phyloP scores from a whole-genome alignment of 225 moss, liverwort and hornwort species.

The Takakia lepidozioides region DNA sequence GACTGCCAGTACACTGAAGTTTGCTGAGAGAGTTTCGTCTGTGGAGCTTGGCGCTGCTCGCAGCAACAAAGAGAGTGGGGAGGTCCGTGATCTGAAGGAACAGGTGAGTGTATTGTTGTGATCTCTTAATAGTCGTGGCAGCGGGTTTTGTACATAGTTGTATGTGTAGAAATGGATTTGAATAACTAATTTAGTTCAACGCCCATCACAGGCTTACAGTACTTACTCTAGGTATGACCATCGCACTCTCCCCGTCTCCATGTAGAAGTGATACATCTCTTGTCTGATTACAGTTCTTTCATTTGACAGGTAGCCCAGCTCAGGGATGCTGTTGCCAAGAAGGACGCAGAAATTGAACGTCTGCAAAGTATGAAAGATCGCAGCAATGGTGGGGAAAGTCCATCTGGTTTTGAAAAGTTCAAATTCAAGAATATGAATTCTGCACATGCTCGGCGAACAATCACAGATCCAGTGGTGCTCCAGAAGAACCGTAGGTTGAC shows the following conservation, averaged over 20 bases:
- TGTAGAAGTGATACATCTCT: too few relatives aligned
- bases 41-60: constrained; percentile 90
- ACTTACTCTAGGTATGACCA: too few relatives aligned
- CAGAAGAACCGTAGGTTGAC: constrained; percentile 25
- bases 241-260: too few relatives aligned
- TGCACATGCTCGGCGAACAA: constrained; percentile 22
- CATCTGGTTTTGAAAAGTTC: constrained; percentile 26
- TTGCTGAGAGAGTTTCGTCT: constrained; percentile 87
- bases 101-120: too few relatives aligned
- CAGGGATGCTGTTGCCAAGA: constrained; percentile 32
- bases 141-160: too few relatives aligned
- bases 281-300: too few relatives aligned
- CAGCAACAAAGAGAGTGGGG: constrained; percentile 84
- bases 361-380: constrained; percentile 30
- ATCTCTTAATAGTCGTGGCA: too few relatives aligned
- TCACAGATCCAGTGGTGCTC: constrained; percentile 16
- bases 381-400: constrained; percentile 27
- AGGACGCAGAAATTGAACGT: constrained; percentile 46
- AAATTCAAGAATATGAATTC: constrained; percentile 29
- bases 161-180: too few relatives aligned
- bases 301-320: constrained; percentile 35
- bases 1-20: constrained; percentile 85
- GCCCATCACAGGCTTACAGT: too few relatives aligned
- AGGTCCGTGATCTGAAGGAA: constrained; percentile 81
- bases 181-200: too few relatives aligned